These are phyloP conservation scores for Saccharomyces hybrid DNA, from an alignment of 1,139 yeast genomes.

Conservation along the genomic window DNA sequence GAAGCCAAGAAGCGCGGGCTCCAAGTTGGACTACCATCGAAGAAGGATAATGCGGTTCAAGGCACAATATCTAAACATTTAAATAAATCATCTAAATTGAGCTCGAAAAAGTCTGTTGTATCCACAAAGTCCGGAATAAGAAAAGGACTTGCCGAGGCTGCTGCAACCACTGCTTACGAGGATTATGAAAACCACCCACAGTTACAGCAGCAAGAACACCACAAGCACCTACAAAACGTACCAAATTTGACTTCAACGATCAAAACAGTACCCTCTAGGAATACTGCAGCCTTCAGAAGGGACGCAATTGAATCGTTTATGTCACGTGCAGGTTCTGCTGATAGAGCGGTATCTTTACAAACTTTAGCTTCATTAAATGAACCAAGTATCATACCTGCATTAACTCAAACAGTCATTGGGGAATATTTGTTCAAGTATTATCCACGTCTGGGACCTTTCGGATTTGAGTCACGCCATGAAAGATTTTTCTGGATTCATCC, in stretches of 20 bases:
- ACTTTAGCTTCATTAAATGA: slow-evolving; percentile 58
- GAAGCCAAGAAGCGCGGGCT: slow-evolving; percentile 47
- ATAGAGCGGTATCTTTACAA: slow-evolving; percentile 1
- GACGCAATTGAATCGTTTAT: not conserved
- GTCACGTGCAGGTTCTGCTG: slow-evolving; percentile 2
- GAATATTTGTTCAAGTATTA: slow-evolving; percentile 84
- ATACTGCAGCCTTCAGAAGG: not conserved
- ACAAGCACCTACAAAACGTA: slow-evolving; percentile 12
- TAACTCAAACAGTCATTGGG: slow-evolving; percentile 89
- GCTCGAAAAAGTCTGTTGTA: not conserved
- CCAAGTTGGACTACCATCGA: not conserved
- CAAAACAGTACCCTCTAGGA: not conserved
- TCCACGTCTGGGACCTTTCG: slow-evolving; percentile 66
- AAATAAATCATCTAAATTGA: not conserved
- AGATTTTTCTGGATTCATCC: slow-evolving; percentile 97
- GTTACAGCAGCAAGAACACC: not conserved
- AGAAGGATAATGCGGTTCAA: not conserved
- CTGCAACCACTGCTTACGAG: slow-evolving; percentile 24
- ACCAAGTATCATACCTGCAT: slow-evolving; percentile 71
- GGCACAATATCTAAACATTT: not conserved
- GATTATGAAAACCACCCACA: slow-evolving; percentile 15
- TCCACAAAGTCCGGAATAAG: slow-evolving; percentile 19
- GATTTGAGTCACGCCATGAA: slow-evolving; percentile 77
- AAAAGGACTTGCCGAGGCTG: slow-evolving; percentile 24
- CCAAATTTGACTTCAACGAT: not conserved